Evolutionary conservation across 2,329 filamentous ascomycete species (phyloP).

Genomic region (Periconia sp.): DNA sequence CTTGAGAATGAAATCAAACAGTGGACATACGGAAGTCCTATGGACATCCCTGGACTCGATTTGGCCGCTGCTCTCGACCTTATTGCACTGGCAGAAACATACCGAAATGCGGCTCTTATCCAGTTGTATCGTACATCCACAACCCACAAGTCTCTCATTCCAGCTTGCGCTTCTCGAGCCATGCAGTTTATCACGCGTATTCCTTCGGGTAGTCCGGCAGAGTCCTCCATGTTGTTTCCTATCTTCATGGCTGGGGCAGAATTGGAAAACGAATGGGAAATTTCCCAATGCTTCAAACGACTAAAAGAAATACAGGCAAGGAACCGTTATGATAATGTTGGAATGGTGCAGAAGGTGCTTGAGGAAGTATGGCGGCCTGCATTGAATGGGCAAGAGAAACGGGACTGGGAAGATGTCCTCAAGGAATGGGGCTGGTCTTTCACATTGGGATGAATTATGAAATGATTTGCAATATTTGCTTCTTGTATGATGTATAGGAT

Average conservation of each 20-base stretch:
- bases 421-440: constrained; percentile 41
- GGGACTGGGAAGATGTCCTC: constrained; percentile 40
- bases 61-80: constrained; percentile 35
- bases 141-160: constrained; percentile 24
- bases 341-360: constrained; percentile 36
- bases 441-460: constrained; percentile 27
- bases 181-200: constrained; percentile 41
- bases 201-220: constrained; percentile 36
- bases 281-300: constrained; percentile 30
- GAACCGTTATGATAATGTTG: constrained; percentile 40
- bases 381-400: constrained; percentile 26
- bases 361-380: constrained; percentile 38
- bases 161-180: constrained; percentile 30
- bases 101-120: constrained; percentile 37
- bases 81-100: constrained; percentile 38
- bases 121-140: constrained; percentile 37
- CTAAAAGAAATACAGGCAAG: constrained; percentile 34
- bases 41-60: constrained; percentile 28
- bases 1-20: constrained; percentile 34
- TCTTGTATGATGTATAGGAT: background rate
- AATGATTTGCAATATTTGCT: background rate
- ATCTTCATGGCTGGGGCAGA: constrained; percentile 41
- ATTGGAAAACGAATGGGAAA: constrained; percentile 29
- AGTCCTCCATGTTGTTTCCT: constrained; percentile 38
- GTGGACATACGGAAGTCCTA: constrained; percentile 38